Base-by-base conservation (phyloP, 805 yeast species). In the Hanseniaspora pseudoguilliermondii region DNA sequence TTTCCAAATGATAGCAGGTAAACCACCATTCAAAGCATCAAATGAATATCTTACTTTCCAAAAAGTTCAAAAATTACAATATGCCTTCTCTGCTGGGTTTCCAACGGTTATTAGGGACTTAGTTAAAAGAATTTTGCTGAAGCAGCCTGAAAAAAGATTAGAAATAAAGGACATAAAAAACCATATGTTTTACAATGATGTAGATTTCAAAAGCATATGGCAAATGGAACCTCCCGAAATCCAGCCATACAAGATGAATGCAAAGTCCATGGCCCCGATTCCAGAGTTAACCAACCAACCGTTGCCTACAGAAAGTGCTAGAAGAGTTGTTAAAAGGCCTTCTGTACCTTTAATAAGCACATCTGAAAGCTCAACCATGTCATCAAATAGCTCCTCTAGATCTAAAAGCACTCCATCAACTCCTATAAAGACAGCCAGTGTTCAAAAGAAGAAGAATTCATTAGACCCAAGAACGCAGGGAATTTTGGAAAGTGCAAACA, bases 1-100 rank as follows among this genome's bases (percentile, higher is more conserved):
- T 0, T 93, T 86, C 68, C 97, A 93, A 66, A 87, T 93, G 95
- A 81, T 90, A 25, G 95, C 95, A 59, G 96, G 97, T 0, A 79
- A 77, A 60, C 93, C 97, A 1, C 95, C 95, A 5, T 86, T 86
- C 67, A 85, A 84, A 64, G 95, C 90, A 1, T 76, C 88, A 0
- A 86, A 85, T 64, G 95, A 86, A 64, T 86, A 85, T 63, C 69
- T 83, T 57, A 86, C 91, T 0, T 86, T 86, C 65, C 95, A 86
- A 65, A 86, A 86, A 64, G 84, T 86, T 57, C 80, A 86, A 62
- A 85, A 86, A 65, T 73, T 83, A 49, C 91, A 86, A 63, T 86
- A 76, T 68, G 93, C 95, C 2, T 86, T 83, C 63, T 81, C 88
- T 55, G 93, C 95, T 3, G 93, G 93, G 0, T 86, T 86, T 63